phyloP scores from a whole-genome alignment of 495 filamentous ascomycete genomes.

The Beverwykella pulmonaria region DNA sequence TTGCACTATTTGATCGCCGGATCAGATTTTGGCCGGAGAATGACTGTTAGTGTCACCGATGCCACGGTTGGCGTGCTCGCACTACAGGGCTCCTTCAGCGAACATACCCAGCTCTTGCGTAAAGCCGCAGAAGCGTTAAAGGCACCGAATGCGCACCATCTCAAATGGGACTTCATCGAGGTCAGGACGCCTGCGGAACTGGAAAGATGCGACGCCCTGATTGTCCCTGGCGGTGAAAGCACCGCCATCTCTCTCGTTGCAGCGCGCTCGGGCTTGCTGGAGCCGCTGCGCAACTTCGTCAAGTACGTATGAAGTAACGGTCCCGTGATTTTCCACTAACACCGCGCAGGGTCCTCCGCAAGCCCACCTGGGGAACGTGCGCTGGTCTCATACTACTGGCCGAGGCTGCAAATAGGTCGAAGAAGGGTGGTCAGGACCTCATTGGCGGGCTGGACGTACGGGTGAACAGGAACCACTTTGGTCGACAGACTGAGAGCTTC shows the following conservation, averaged over 20 bases:
- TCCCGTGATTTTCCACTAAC: constrained; percentile 17
- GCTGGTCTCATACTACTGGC: constrained; percentile 91
- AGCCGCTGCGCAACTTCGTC: constrained; percentile 87
- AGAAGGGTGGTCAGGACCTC: constrained; percentile 88
- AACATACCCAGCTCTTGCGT: constrained; percentile 78
- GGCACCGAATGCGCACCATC: constrained; percentile 23
- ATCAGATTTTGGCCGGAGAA: neutral
- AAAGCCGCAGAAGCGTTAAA: constrained; percentile 58
- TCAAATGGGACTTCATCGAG: constrained; percentile 68
- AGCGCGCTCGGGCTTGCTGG: constrained; percentile 73
- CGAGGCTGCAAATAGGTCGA: constrained; percentile 84
- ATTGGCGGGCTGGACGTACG: constrained; percentile 90
- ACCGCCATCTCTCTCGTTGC: constrained; percentile 93
- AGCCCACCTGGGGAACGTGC: constrained; percentile 95
- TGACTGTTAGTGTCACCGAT: constrained; percentile 22
- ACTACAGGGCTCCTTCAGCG: constrained; percentile 89
- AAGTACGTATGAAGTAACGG: constrained; percentile 62
- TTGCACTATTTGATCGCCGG: neutral
- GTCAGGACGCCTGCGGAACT: constrained; percentile 78
- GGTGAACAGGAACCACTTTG: constrained; percentile 95
- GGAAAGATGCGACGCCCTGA: constrained; percentile 72
- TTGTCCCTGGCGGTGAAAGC: constrained; percentile 93
- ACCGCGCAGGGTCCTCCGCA: constrained; percentile 58
- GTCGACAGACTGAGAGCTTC: constrained; percentile 91
- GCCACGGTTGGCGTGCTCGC: constrained; percentile 83